Evolutionary conservation across 2,329 filamentous ascomycete genomes (phyloP).

Genomic region (Xylariaceae sp.): DNA sequence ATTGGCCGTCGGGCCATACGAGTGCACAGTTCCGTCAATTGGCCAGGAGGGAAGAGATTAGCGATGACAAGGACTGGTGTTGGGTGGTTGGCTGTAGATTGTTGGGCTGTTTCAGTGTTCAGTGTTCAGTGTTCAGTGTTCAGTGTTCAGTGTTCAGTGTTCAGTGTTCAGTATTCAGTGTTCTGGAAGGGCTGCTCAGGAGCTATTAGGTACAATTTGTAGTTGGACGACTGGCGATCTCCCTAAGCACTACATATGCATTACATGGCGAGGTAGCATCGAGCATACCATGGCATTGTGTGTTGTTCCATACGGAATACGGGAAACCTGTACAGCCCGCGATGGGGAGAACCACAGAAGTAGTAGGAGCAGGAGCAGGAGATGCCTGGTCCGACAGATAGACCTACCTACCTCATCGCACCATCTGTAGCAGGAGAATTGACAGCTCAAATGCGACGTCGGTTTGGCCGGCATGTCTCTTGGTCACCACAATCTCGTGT

Average conservation of each 20-base stretch:
- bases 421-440: not conserved
- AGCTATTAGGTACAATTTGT: constrained; percentile 1
- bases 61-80: not conserved
- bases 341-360: not conserved
- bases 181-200: constrained; percentile 5
- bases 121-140: too few species aligned
- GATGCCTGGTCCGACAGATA: not conserved
- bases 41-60: constrained; percentile 3
- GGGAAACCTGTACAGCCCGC: not conserved
- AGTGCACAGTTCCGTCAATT: constrained; percentile 4
- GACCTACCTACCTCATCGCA: not conserved
- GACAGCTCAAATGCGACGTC: not conserved
- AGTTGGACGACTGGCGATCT: not conserved
- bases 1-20: constrained; percentile 13
- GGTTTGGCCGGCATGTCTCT: constrained; percentile 1
- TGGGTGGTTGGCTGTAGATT: not conserved
- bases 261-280: constrained; percentile 1
- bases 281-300: not conserved
- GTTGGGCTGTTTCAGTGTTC: constrained; percentile 4
- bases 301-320: not conserved
- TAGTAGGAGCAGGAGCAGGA: not conserved
- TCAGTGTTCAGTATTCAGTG: not conserved
- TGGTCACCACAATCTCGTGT: not conserved
- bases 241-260: not conserved
- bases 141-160: not conserved